A percentile compares a stretch with the other conserved stretches of the same genome.
Evolutionary conservation across 2,329 filamentous ascomycete species (phyloP).

Genomic region (Sarocladium brachiariae): DNA sequence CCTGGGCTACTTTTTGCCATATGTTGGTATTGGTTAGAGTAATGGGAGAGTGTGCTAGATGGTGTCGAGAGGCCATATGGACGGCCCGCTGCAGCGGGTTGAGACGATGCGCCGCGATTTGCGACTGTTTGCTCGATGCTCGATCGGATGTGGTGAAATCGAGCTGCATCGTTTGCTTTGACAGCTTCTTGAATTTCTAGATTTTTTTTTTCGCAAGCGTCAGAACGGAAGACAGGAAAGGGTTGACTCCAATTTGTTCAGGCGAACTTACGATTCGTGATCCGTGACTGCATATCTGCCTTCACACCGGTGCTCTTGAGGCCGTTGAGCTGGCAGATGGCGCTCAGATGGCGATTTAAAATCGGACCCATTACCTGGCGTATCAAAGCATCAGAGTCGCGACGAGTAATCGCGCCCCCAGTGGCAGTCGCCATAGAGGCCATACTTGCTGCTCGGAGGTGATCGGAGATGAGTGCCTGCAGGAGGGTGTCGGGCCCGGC

Average conservation of each 20-base stretch:
- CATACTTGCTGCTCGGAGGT: constrained; percentile 5
- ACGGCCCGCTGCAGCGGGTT: background rate
- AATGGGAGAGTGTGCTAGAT: background rate
- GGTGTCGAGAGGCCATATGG: background rate
- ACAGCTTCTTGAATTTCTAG: constrained; percentile 37
- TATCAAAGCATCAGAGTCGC: constrained; percentile 39
- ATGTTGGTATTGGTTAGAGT: background rate
- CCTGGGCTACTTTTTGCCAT: constrained; percentile 5
- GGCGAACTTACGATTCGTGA: constrained; percentile 63
- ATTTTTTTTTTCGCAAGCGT: background rate
- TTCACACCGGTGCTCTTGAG: constrained; percentile 80
- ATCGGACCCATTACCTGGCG: constrained; percentile 37
- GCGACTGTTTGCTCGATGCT: constrained; percentile 31
- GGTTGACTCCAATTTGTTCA: background rate
- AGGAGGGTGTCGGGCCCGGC: too few relatives aligned
- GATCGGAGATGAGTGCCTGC: too few relatives aligned
- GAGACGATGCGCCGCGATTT: constrained; percentile 14
- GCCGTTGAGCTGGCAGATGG: constrained; percentile 67
- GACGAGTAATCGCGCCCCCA: constrained; percentile 21
- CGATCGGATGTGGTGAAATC: constrained; percentile 36
- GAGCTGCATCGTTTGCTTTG: constrained; percentile 28
- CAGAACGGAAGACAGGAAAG: background rate
- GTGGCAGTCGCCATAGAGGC: background rate
- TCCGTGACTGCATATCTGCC: constrained; percentile 69
- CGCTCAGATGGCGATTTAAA: constrained; percentile 61